A percentile compares a stretch with the other conserved stretches of the same genome.
phyloP scores from a whole-genome alignment of 2,329 filamentous ascomycete species.

The Coleophoma eucalyptorum region DNA sequence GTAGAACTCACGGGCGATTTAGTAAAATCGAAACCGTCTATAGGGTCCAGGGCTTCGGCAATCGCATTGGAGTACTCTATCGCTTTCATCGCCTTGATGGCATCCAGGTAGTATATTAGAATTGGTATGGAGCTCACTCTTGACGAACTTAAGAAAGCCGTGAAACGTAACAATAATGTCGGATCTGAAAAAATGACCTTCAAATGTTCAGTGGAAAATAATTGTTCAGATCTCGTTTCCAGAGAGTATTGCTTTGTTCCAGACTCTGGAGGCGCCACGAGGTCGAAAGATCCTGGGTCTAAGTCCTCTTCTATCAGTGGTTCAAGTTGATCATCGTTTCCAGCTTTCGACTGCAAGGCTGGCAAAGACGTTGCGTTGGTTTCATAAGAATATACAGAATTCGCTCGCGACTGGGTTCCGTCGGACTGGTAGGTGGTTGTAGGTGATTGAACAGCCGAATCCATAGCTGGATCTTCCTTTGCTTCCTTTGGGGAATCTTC shows the following conservation, averaged over 20 bases:
- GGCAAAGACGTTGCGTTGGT: slow-evolving; percentile 23
- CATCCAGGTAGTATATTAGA: slow-evolving; percentile 68
- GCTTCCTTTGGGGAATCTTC: background rate
- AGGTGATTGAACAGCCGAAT: background rate
- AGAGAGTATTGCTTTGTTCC: slow-evolving; percentile 44
- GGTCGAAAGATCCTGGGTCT: slow-evolving; percentile 49
- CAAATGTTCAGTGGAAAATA: slow-evolving; percentile 66
- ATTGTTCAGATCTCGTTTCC: slow-evolving; percentile 59
- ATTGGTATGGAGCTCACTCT: slow-evolving; percentile 61
- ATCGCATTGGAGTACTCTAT: slow-evolving; percentile 70
- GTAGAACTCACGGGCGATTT: slow-evolving; percentile 45
- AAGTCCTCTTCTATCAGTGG: slow-evolving; percentile 38
- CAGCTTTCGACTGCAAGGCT: slow-evolving; percentile 20
- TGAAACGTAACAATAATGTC: slow-evolving; percentile 60
- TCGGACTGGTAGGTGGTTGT: background rate
- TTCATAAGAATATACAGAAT: slow-evolving; percentile 19
- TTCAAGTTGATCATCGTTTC: slow-evolving; percentile 41
- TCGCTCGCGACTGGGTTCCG: slow-evolving; percentile 14
- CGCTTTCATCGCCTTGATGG: slow-evolving; percentile 66
- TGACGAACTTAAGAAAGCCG: slow-evolving; percentile 57
- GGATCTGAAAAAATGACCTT: slow-evolving; percentile 62
- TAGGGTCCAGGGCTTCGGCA: slow-evolving; percentile 52
- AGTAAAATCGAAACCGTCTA: slow-evolving; percentile 53
- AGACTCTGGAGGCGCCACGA: slow-evolving; percentile 39
- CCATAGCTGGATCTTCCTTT: background rate